Evolutionary conservation across 257 asterid species (phyloP).

Genomic region (Plectranthus barbatus): DNA sequence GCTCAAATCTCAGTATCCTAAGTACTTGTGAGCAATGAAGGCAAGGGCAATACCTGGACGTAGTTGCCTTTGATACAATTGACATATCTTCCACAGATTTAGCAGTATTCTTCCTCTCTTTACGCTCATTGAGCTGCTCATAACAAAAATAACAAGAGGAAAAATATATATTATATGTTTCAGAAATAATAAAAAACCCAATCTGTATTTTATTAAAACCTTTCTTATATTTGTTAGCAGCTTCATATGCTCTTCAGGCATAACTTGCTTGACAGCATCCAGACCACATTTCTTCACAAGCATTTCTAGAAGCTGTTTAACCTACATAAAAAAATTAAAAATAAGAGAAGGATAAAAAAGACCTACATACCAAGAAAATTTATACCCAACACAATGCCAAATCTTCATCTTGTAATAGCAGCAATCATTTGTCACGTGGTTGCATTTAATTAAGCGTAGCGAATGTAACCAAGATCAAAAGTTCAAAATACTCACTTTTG

Average conservation of each 20-base stretch:
- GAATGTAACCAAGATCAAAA: constrained; percentile 1
- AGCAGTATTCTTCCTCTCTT: constrained; percentile 50
- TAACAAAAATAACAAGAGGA: not conserved
- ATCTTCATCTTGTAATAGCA: not conserved
- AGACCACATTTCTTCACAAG: constrained; percentile 91
- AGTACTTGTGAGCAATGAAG: constrained; percentile 4
- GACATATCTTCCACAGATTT: constrained; percentile 52
- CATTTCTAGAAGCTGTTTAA: constrained; percentile 86
- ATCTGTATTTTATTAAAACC: constrained; percentile 29
- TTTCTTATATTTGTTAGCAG: constrained; percentile 90
- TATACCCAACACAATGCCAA: not conserved
- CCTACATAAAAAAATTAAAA: constrained; percentile 32
- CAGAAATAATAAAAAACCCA: not conserved
- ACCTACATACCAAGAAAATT: not conserved
- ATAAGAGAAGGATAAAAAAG: not conserved
- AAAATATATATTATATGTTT: not conserved
- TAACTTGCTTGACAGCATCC: constrained; percentile 81
- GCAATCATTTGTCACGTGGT: not conserved
- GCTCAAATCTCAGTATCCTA: not conserved
- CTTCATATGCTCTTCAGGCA: constrained; percentile 94
- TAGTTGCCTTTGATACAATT: constrained; percentile 60
- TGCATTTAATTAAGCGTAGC: constrained; percentile 1
- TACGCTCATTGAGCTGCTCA: constrained; percentile 72
- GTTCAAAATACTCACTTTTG: constrained; percentile 49
- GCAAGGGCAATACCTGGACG: constrained; percentile 59